Evolutionary conservation across 495 filamentous ascomycete species (phyloP).

Genomic region (Penicillium waksmanii): DNA sequence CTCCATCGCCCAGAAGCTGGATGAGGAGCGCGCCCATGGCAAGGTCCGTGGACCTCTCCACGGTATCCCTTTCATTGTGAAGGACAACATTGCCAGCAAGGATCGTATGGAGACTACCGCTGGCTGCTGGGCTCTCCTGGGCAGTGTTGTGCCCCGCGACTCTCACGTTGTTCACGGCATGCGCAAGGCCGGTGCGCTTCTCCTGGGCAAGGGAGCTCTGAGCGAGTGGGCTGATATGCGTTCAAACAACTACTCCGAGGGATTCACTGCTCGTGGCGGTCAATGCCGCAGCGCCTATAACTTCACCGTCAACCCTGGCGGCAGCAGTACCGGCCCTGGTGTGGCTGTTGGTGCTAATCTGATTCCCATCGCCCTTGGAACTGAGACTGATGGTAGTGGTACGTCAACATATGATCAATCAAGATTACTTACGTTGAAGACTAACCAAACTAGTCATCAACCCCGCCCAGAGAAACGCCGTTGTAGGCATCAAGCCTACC

Average conservation of each 20-base stretch:
- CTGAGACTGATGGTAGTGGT: slow-evolving; percentile 73
- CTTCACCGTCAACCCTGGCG: slow-evolving; percentile 69
- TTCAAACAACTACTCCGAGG: slow-evolving; percentile 70
- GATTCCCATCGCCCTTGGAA: slow-evolving; percentile 66
- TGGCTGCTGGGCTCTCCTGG: slow-evolving; percentile 61
- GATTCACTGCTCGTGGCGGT: slow-evolving; percentile 67
- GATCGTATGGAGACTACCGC: slow-evolving; percentile 73
- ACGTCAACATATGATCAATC: slow-evolving; percentile 25
- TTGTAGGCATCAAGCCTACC: slow-evolving; percentile 71
- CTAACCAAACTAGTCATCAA: slow-evolving; percentile 57
- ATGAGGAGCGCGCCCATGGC: slow-evolving; percentile 60
- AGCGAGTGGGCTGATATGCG: slow-evolving; percentile 79
- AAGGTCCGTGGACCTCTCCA: slow-evolving; percentile 64
- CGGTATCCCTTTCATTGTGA: slow-evolving; percentile 74
- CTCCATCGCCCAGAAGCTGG: slow-evolving; percentile 58
- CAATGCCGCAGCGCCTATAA: slow-evolving; percentile 71
- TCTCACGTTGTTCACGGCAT: slow-evolving; percentile 62
- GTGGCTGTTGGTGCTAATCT: slow-evolving; percentile 65
- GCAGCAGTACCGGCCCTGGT: slow-evolving; percentile 65
- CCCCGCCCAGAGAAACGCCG: slow-evolving; percentile 66
- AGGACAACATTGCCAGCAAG: slow-evolving; percentile 74
- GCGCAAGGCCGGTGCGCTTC: slow-evolving; percentile 65
- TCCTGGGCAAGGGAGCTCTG: slow-evolving; percentile 70
- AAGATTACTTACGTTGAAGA: not conserved
- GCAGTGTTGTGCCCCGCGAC: slow-evolving; percentile 67